These are phyloP conservation scores for Lentinula aciculospora DNA, from an alignment of 768 basidiomycete species.

Conservation along the genomic window DNA sequence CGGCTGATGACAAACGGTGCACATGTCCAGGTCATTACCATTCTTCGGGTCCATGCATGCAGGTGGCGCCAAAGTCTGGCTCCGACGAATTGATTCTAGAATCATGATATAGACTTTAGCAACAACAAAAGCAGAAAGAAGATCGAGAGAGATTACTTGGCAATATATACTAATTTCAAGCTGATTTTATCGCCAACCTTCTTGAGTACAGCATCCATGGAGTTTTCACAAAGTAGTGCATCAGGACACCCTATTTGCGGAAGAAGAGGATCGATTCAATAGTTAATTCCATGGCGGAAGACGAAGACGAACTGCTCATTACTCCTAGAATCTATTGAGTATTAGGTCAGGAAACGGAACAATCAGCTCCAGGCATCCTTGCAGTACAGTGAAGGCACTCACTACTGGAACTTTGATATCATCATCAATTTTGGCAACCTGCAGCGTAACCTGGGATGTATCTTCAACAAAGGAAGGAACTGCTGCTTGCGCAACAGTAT, in stretches of 20 bases:
- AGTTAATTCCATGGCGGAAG: background rate
- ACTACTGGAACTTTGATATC: constrained; percentile 39
- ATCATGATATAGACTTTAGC: constrained; percentile 1
- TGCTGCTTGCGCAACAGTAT: background rate
- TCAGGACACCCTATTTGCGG: constrained; percentile 51
- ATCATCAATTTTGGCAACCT: constrained; percentile 8
- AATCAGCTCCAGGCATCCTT: background rate
- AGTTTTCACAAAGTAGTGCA: constrained; percentile 72
- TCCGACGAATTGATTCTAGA: constrained; percentile 59
- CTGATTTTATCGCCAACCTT: constrained; percentile 61
- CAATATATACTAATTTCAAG: constrained; percentile 68
- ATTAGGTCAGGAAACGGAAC: background rate
- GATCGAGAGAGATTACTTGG: constrained; percentile 44
- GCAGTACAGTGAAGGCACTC: background rate
- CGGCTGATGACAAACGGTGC: background rate
- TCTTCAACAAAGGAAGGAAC: background rate
- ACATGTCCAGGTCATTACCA: constrained; percentile 22
- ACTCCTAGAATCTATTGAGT: constrained; percentile 34
- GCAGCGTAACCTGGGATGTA: background rate
- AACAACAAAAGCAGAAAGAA: constrained; percentile 8
- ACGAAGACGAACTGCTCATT: constrained; percentile 31
- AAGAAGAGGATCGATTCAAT: background rate
- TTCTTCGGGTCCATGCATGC: constrained; percentile 76
- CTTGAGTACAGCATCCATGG: constrained; percentile 68
- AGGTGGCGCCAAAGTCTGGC: constrained; percentile 70